A percentile compares a stretch with the other conserved stretches of the same genome.
phyloP scores from a whole-genome alignment of 164 flowering plant genomes.

The Kalanchoe fedtschenkoi region DNA sequence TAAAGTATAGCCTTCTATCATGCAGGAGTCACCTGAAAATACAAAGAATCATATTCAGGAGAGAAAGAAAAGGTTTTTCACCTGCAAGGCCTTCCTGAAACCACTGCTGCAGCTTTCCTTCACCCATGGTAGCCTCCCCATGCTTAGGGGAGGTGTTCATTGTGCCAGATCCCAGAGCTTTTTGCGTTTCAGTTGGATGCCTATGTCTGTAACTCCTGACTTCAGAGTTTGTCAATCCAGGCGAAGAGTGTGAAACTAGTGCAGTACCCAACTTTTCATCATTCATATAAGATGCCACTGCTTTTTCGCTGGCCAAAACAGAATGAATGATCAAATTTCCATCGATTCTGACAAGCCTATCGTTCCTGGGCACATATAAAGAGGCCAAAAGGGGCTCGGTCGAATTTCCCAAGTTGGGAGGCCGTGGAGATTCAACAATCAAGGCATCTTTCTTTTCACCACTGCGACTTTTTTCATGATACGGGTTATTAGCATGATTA shows the following conservation, averaged over 20 bases:
- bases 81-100: conserved; percentile 95
- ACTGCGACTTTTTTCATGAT: neutral
- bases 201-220: conserved; percentile 29
- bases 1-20: neutral
- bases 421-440: conserved; percentile 14
- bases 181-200: conserved; percentile 25
- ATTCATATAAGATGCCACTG: conserved; percentile 40
- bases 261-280: conserved; percentile 47
- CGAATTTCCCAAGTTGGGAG: conserved; percentile 24
- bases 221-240: conserved; percentile 34
- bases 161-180: conserved; percentile 36
- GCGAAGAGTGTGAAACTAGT: conserved; percentile 27
- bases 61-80: conserved; percentile 16
- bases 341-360: conserved; percentile 89
- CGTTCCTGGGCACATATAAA: conserved; percentile 91
- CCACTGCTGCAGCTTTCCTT: conserved; percentile 85
- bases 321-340: conserved; percentile 96
- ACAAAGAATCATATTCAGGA: neutral
- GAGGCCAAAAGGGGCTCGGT: conserved; percentile 83
- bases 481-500: neutral
- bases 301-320: conserved; percentile 85
- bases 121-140: conserved; percentile 26
- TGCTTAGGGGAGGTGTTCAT: conserved; percentile 30
- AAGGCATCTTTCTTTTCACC: neutral
- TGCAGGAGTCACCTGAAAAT: neutral